Conservation (phyloP, 306 rosid species). For the Glycine tomentella region DNA sequence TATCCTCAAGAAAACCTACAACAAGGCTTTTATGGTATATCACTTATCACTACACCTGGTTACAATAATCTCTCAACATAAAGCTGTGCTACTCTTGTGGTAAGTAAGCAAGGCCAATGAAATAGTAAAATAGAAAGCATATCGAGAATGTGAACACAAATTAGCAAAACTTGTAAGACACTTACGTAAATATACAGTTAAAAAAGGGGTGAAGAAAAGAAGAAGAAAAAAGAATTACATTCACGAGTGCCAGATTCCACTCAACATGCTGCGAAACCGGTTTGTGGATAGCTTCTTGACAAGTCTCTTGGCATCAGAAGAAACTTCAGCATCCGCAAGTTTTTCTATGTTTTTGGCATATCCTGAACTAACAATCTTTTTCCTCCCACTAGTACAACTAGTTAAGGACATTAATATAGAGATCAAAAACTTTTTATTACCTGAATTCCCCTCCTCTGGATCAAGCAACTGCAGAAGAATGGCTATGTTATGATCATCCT, state of each 20-base stretch:
- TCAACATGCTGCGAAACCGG: conserved; percentile 76
- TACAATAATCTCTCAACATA: conserved; percentile 51
- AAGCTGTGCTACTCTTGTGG: conserved; percentile 51
- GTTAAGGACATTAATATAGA: conserved; percentile 81
- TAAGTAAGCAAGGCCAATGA: conserved; percentile 19
- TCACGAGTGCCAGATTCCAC: conserved; percentile 89
- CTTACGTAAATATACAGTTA: conserved; percentile 67
- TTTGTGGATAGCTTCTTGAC: conserved; percentile 75
- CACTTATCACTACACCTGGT: conserved; percentile 51
- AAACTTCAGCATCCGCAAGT: conserved; percentile 80
- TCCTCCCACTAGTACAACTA: conserved; percentile 77
- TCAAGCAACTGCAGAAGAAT: conserved; percentile 73
- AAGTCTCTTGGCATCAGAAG: conserved; percentile 85
- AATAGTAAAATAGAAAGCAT: conserved; percentile 42
- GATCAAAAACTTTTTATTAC: conserved; percentile 69
- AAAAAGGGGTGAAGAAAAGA: conserved; percentile 40
- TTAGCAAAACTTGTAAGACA: conserved; percentile 56
- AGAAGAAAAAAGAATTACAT: conserved; percentile 43
- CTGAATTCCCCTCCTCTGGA: conserved; percentile 71
- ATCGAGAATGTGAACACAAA: conserved; percentile 32
- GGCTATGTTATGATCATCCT: conserved; percentile 79
- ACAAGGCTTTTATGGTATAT: conserved; percentile 51
- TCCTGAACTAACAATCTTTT: conserved; percentile 79
- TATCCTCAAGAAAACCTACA: conserved; percentile 48
- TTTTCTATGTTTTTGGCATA: conserved; percentile 80